phyloP scores from a whole-genome alignment of 2,329 filamentous ascomycete genomes.

The Eurotiales sp. region DNA sequence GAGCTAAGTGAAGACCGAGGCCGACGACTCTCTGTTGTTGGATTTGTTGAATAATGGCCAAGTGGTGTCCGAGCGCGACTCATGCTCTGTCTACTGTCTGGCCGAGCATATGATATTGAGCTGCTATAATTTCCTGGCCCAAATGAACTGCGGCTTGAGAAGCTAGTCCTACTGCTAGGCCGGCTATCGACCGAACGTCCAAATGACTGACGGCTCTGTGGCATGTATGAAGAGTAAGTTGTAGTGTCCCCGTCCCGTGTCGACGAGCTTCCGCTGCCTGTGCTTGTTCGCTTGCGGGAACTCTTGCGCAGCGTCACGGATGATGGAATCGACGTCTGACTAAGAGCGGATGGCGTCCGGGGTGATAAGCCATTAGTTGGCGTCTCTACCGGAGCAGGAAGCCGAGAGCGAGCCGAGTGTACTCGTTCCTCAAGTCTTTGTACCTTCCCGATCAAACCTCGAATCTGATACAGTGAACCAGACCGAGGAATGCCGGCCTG shows the following conservation, averaged over 20 bases:
- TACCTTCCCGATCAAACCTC: constrained; percentile 93
- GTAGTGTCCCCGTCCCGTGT: constrained; percentile 33
- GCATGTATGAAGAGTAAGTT: constrained; percentile 24
- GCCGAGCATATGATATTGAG: constrained; percentile 47
- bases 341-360: constrained; percentile 51
- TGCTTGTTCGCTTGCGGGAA: constrained; percentile 39
- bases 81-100: constrained; percentile 63
- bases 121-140: constrained; percentile 38
- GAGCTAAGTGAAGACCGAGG: constrained; percentile 69
- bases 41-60: constrained; percentile 49
- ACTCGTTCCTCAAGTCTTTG: constrained; percentile 92
- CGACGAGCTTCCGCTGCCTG: constrained; percentile 40
- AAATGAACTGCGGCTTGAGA: constrained; percentile 43
- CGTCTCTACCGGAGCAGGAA: constrained; percentile 74
- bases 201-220: constrained; percentile 46
- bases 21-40: constrained; percentile 51
- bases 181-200: constrained; percentile 54
- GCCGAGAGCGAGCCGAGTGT: constrained; percentile 83
- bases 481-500: constrained; percentile 52
- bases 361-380: constrained; percentile 75
- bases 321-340: constrained; percentile 49
- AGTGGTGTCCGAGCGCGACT: constrained; percentile 61
- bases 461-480: constrained; percentile 84
- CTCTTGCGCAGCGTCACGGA: constrained; percentile 54
- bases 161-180: constrained; percentile 69